Base-by-base conservation (phyloP, 1,284 basidiomycete genomes). In the Bjerkandera adusta region DNA sequence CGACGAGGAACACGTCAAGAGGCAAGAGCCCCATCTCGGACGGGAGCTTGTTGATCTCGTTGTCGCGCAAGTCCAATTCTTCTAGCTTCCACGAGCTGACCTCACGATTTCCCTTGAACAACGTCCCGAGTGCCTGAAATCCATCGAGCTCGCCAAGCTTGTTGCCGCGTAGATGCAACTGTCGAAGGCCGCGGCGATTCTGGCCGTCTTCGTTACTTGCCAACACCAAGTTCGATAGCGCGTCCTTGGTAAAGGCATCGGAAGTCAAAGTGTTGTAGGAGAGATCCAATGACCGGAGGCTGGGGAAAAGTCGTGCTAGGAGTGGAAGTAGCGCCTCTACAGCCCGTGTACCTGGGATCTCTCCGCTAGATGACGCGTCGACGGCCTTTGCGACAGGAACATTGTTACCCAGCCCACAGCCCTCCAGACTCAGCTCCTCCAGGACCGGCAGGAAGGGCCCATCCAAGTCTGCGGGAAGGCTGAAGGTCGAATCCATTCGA, bases 51-150 rank as follows among this genome's bases (percentile, higher is more conserved):
- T 72, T 71, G 44, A 91, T 78, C 57, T 86, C 83, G 53, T 91
- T 91, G 57, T 91, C 86, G 50, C 88, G 67, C 56, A 90, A 52
- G 64, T 91, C 89, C 33, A 91, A 63, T 60, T 91, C 88, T 57
- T 90, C 86, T 37, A 90, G 68, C 56, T 77, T 80, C 85, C 85
- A 90, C 48, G 70, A 73, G 0, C 75, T 70, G 2, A 84, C 74
- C 11, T 76, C 69, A 41, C 81, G 70, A 54, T 84, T 77, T 7
- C 79, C 81, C 55, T 75, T 80, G 64, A 89, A 88, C 38, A 72
- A 62, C 49, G 74, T 70, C 18, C 83, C 81, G 10, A 88, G 49
- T 8, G 64, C 69, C 48, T 73, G 68, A 57, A 91, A 78, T 1
- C 81, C 83, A 18, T 81, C 77, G 4, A 91, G 67, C 18, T 73